These are phyloP conservation scores for Leccinum longicurvipes DNA, from an alignment of 768 basidiomycete genomes.

Conservation along the genomic window DNA sequence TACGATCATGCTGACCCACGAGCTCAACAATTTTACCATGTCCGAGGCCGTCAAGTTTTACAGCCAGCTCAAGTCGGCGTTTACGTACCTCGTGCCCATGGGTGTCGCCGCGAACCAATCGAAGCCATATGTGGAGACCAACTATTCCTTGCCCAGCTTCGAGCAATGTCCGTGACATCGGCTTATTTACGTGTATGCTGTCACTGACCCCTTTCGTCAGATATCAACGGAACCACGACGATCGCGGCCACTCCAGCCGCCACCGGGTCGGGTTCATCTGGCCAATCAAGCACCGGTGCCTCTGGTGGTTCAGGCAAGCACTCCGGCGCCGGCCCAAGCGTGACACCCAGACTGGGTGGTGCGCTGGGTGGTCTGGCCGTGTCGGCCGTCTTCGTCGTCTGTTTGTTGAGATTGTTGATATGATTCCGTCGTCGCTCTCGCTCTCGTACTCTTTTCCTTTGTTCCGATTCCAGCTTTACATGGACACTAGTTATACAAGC, in stretches of 20 bases:
- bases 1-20: slow-evolving; percentile 55
- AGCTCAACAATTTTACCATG: slow-evolving; percentile 62
- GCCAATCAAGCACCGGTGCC: slow-evolving; percentile 6
- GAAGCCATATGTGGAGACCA: slow-evolving; percentile 50
- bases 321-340: slow-evolving; percentile 1
- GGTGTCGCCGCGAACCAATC: slow-evolving; percentile 49
- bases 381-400: slow-evolving; percentile 15
- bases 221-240: slow-evolving; percentile 27
- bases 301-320: not conserved
- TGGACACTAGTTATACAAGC: too few species aligned
- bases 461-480: too few species aligned
- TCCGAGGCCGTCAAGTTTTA: slow-evolving; percentile 54
- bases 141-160: slow-evolving; percentile 41
- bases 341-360: not conserved
- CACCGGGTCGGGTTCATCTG: not conserved
- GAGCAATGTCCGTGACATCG: slow-evolving; percentile 37
- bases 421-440: not conserved
- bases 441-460: not conserved
- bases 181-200: not conserved
- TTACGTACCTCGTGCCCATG: slow-evolving; percentile 50
- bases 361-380: slow-evolving; percentile 11
- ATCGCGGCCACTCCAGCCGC: slow-evolving; percentile 1
- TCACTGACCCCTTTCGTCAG: slow-evolving; percentile 3
- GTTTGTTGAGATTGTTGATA: slow-evolving; percentile 18
- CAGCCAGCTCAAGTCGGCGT: slow-evolving; percentile 40